Conservation (phyloP, 176 grass and related monocot species). For the Paspalum vaginatum region DNA sequence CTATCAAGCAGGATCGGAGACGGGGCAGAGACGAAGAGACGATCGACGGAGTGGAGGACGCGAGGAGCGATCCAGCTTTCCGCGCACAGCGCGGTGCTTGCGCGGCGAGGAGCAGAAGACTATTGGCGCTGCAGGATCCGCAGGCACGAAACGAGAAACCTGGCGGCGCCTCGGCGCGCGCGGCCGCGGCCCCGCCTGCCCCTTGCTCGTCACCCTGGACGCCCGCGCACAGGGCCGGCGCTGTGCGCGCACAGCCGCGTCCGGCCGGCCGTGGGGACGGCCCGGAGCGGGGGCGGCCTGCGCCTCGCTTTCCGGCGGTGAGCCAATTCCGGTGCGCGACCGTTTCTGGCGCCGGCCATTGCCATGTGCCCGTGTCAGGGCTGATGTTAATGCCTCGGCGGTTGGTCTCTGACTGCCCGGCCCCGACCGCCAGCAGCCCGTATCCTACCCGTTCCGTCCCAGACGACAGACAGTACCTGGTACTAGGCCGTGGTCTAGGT, state of each 20-base stretch:
- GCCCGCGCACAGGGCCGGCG: slow-evolving; percentile 13
- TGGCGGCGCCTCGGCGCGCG: slow-evolving; percentile 44
- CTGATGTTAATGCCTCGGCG: slow-evolving; percentile 35
- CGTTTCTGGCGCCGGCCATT: slow-evolving; percentile 17
- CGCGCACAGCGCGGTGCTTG: slow-evolving; percentile 27
- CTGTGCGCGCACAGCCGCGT: slow-evolving; percentile 50
- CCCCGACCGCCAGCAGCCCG: background rate
- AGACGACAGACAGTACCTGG: slow-evolving; percentile 10
- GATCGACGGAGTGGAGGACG: background rate
- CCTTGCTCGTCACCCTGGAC: slow-evolving; percentile 34
- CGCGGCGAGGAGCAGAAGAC: slow-evolving; percentile 16
- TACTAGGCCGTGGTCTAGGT: background rate
- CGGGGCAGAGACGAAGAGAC: background rate
- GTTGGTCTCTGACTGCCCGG: background rate
- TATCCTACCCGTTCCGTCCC: slow-evolving; percentile 32
- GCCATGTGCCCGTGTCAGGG: slow-evolving; percentile 46
- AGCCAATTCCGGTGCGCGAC: slow-evolving; percentile 34
- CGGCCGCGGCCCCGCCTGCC: slow-evolving; percentile 10
- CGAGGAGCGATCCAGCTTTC: slow-evolving; percentile 37
- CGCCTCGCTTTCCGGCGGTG: slow-evolving; percentile 41
- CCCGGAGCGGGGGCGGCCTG: slow-evolving; percentile 21
- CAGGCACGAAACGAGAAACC: slow-evolving; percentile 30
- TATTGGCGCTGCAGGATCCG: slow-evolving; percentile 28
- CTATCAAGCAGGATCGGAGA: too few relatives aligned
- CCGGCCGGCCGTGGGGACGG: background rate